Conservation (phyloP, 129 eudicot genomes). For the Flaveria bidentis region DNA sequence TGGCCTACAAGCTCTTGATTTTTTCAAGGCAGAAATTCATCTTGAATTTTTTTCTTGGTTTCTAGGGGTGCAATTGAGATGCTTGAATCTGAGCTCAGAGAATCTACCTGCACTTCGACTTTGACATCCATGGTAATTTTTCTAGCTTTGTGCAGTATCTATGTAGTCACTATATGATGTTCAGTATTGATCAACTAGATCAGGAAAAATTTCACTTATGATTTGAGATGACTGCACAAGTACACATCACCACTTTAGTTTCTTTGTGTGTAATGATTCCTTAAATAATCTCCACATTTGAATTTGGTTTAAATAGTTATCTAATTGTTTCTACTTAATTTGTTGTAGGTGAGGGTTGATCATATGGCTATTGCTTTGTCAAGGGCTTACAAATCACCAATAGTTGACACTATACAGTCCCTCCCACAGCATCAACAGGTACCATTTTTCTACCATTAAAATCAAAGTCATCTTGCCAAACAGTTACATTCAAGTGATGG, state of each 20-base stretch:
- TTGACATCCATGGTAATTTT: slow-evolving; percentile 34
- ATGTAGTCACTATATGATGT: background rate
- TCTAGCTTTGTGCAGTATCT: background rate
- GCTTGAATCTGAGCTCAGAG: slow-evolving; percentile 67
- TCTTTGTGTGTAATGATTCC: background rate
- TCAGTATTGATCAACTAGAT: background rate
- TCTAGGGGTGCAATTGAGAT: slow-evolving; percentile 95
- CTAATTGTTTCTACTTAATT: background rate
- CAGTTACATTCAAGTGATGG: background rate
- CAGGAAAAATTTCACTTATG: background rate
- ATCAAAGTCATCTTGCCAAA: background rate
- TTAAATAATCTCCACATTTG: background rate
- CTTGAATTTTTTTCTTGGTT: slow-evolving; percentile 10
- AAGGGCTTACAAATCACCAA: slow-evolving; percentile 83
- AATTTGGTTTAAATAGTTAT: background rate
- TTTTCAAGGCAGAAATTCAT: slow-evolving; percentile 3
- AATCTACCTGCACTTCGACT: slow-evolving; percentile 36
- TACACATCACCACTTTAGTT: slow-evolving; percentile 2
- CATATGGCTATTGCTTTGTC: slow-evolving; percentile 97
- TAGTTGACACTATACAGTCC: slow-evolving; percentile 82
- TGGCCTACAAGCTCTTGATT: background rate
- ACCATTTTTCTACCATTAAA: slow-evolving; percentile 1
- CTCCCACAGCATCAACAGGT: slow-evolving; percentile 99
- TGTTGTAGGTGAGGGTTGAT: slow-evolving; percentile 78
- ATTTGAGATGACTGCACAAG: background rate